Evolutionary conservation across 2,329 filamentous ascomycete genomes (phyloP), one percentile per base, ranked within the genome.

Genomic region (Purpureocillium takamizusanense): DNA sequence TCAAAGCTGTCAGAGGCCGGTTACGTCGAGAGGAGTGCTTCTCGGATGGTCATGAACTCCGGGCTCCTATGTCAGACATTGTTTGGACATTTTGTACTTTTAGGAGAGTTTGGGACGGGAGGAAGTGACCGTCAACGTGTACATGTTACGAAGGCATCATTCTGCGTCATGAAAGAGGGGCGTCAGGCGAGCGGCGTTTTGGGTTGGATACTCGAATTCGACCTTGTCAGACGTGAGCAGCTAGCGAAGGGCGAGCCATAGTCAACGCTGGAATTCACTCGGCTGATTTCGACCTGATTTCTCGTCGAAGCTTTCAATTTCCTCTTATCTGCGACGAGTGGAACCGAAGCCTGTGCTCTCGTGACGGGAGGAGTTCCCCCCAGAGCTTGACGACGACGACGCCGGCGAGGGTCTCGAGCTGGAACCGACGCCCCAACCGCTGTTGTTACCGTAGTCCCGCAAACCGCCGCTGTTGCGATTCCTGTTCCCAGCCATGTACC

Each of bases 341-440:
- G 78, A 81, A 8, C 83, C 83, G 52, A 85, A 87, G 0, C 83
- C 83, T 1, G 82, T 86, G 49, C 79, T 84, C 49, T 82, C 74
- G 49, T 82, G 70, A 38, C 74, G 71, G 12, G 69, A 64, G 8
- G 67, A 70, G 31, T 39, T 40, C 14, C 34, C 31, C 13, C 57
- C 54, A 1, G 65, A 65, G 3, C 59, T 57, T 2, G 56, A 57
- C 21, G 59, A 57, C 42, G 55, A 57, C 46, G 48, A 42, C 18
- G 47, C 46, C 7, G 49, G 51, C 31, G 42, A 48, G 59, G 48
- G 48, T 54, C 50, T 27, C 10, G 48, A 34, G 25, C 32, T 34
- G 15, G 44, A 44, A 3, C 48, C 38, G 7, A 44, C 49, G n/a
- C 42, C 40, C 7, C 38, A 47, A 25, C 21, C 21, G 42, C 49